Conservation (phyloP, 2,329 filamentous ascomycete species). For the Stagonosporopsis rhizophila region DNA sequence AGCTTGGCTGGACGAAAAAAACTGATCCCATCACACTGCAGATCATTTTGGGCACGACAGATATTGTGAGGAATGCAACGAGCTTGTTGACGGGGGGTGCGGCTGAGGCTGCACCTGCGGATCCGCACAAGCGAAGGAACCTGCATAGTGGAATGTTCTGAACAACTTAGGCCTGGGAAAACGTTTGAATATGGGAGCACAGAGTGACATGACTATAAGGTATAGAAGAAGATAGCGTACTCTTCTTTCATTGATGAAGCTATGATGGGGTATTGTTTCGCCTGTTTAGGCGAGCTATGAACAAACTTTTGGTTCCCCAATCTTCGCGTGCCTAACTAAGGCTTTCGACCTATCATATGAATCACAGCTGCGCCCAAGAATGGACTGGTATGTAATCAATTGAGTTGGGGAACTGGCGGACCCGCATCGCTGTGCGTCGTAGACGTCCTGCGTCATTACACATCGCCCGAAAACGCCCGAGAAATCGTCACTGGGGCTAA, state of each 20-base stretch:
- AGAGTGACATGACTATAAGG: background rate
- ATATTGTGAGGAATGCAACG: constrained; percentile 21
- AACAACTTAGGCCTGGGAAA: background rate
- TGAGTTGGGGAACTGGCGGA: constrained; percentile 1
- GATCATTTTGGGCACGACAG: constrained; percentile 17
- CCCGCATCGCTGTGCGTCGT: constrained; percentile 4
- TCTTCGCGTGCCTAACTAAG: background rate
- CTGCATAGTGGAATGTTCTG: constrained; percentile 6
- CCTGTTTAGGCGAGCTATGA: background rate
- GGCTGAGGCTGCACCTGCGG: background rate
- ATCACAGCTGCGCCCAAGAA: background rate
- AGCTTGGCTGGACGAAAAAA: constrained; percentile 51
- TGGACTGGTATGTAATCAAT: background rate
- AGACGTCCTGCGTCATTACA: constrained; percentile 11
- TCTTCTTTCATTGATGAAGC: background rate
- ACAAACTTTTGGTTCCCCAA: background rate
- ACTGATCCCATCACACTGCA: constrained; percentile 17
- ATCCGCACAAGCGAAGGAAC: constrained; percentile 17
- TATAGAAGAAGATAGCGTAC: background rate
- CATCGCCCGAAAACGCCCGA: constrained; percentile 1
- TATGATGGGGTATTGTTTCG: background rate
- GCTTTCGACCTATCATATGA: background rate
- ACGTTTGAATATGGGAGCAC: background rate
- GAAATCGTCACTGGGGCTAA: background rate
- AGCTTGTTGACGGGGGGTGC: constrained; percentile 12